Base-by-base conservation (phyloP, 768 basidiomycete genomes). In the Tulasnella sp. region DNA sequence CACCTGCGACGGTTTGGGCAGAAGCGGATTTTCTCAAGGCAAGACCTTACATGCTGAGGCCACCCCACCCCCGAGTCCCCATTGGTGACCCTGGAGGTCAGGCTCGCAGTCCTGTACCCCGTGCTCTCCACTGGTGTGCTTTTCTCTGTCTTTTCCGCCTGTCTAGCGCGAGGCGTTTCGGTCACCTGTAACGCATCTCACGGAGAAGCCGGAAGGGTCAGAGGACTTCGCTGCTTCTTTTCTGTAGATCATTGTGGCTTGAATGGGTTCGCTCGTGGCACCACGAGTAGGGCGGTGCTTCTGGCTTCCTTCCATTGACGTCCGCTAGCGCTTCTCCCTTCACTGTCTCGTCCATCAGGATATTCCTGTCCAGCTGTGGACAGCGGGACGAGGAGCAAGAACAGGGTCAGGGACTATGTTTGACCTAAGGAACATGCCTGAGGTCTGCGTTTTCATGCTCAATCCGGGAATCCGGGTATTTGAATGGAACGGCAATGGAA, bases 161-260 rank as follows among this genome's bases (percentile, higher is more conserved):
- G 32, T 20, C 61, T 57, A n/a, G 37, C 37, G n/a, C 20, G n/a
- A 37, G 32, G 57, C 23, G 29, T 4, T 70, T 26, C 75, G 37
- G 67, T 23, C 23, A 42, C 74, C 44, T 74, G 42, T 37, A 67
- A 42, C 40, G 67, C 57, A 18, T 75, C 74, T 67, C 61, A 67
- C 61, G 61, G 16, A 67, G 61, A 67, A 67, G 61, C 61, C 26
- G 32, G 26, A 67, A 67, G 61, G 61, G 61, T 67, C 61, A 67
- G 32, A 67, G 32, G 61, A 32, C 61, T 67, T 67, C 61, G n/a
- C 1, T 35, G 61, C 61, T 67, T 67, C 61, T 32, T 10, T 67
- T 67, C 61, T 67, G 61, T 67, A 67, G 61, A 67, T 67, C 61
- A 35, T 67, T 67, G 61, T 67, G 61, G 61, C 61, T 67, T 67